Percentiles rank a stretch among this genome's conserved stretches.
Conservation (phyloP, 371 early-diverging fungal genomes). For the Amoeboaphelidium protococcarum region DNA sequence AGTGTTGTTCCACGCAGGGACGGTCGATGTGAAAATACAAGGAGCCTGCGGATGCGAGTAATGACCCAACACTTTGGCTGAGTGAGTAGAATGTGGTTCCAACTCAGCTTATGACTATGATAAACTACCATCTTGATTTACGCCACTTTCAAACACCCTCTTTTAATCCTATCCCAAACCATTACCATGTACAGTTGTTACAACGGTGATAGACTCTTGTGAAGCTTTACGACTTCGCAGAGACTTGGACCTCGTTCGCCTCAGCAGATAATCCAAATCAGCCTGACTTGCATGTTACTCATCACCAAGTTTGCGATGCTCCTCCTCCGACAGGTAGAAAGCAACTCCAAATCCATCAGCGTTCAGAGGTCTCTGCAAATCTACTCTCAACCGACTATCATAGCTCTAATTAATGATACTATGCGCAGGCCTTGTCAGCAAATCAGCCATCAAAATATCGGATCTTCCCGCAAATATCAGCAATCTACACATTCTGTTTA, state of each 20-base stretch:
- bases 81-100: too few species aligned
- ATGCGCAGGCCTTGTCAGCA: slow-evolving; percentile 43
- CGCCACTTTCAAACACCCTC: too few species aligned
- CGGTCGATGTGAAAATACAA: slow-evolving; percentile 58
- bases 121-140: too few species aligned
- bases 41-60: slow-evolving; percentile 11
- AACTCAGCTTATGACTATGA: too few species aligned
- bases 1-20: slow-evolving; percentile 63
- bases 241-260: too few species aligned
- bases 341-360: neutral
- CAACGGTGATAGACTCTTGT: too few species aligned
- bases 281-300: neutral
- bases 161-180: too few species aligned
- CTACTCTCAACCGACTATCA: slow-evolving; percentile 21
- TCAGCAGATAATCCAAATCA: neutral
- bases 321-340: neutral
- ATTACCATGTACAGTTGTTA: too few species aligned
- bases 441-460: slow-evolving; percentile 40
- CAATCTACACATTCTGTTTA: slow-evolving; percentile 44
- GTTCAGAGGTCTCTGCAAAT: slow-evolving; percentile 1
- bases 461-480: slow-evolving; percentile 42
- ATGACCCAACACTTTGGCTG: too few species aligned
- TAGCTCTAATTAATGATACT: slow-evolving; percentile 59
- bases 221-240: too few species aligned
- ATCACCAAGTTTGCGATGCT: neutral